Conservation (phyloP, 2,329 filamentous ascomycete genomes). For the Xylariaceae sp. region DNA sequence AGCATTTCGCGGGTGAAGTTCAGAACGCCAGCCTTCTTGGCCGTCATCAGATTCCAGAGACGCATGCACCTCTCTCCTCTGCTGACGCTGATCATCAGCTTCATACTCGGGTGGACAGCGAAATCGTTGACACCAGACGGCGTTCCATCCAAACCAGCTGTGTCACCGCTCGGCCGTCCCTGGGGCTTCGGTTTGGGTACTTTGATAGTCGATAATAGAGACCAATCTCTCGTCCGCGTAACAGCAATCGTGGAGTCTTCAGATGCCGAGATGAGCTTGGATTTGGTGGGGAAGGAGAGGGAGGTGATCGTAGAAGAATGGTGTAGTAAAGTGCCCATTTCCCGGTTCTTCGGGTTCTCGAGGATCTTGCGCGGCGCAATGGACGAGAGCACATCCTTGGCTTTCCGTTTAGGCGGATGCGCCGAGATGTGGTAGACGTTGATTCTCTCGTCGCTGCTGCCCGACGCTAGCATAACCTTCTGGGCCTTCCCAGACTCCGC, state of each 20-base stretch:
- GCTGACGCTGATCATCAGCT: slow-evolving; percentile 89
- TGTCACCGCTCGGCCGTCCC: slow-evolving; percentile 84
- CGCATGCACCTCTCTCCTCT: slow-evolving; percentile 88
- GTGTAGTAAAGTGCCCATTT: slow-evolving; percentile 80
- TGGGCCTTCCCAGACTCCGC: slow-evolving; percentile 57
- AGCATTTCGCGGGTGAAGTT: slow-evolving; percentile 75
- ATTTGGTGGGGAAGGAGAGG: slow-evolving; percentile 75
- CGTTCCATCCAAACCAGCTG: slow-evolving; percentile 71
- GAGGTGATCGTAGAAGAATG: slow-evolving; percentile 78
- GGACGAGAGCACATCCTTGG: slow-evolving; percentile 57
- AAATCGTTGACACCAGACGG: slow-evolving; percentile 93
- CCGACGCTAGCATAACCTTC: slow-evolving; percentile 84
- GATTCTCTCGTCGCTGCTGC: slow-evolving; percentile 88
- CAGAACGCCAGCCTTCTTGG: slow-evolving; percentile 88
- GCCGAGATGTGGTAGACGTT: slow-evolving; percentile 88
- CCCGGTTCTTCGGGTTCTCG: slow-evolving; percentile 81
- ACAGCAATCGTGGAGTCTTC: slow-evolving; percentile 92
- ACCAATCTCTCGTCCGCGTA: slow-evolving; percentile 83
- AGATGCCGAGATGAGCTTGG: slow-evolving; percentile 79
- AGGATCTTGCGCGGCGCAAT: slow-evolving; percentile 68
- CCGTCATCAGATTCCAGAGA: slow-evolving; percentile 93
- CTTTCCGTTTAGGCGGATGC: slow-evolving; percentile 53
- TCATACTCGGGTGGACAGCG: slow-evolving; percentile 91
- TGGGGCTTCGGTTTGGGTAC: slow-evolving; percentile 75
- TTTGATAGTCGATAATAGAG: slow-evolving; percentile 79